Conservation (phyloP, 331 rosid species). For the Telfairia occidentalis region DNA sequence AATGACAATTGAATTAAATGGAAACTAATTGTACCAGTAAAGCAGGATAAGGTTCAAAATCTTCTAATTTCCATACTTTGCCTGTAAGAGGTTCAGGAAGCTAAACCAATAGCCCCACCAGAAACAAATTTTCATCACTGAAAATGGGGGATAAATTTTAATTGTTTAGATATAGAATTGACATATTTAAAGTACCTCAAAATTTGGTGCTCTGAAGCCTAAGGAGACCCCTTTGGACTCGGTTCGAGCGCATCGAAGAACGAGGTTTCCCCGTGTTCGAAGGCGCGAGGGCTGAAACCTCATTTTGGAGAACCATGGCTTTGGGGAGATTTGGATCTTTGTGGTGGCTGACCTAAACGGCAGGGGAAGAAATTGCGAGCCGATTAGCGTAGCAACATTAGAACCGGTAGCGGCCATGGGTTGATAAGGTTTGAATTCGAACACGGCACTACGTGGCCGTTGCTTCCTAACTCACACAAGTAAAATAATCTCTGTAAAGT, state of each 20-base stretch:
- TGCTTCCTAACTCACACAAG: neutral
- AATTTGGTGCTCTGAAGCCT: conserved; percentile 74
- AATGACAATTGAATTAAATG: neutral
- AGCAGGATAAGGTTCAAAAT: conserved; percentile 83
- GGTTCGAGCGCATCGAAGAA: conserved; percentile 51
- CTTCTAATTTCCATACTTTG: conserved; percentile 64
- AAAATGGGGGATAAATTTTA: neutral
- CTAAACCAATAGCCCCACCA: conserved; percentile 26
- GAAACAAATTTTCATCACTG: neutral
- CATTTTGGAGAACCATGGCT: conserved; percentile 29
- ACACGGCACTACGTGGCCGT: neutral
- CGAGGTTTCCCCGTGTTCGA: conserved; percentile 21
- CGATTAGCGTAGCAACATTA: conserved; percentile 9
- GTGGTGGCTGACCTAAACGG: conserved; percentile 16
- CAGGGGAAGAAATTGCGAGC: conserved; percentile 23
- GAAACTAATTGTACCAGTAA: conserved; percentile 34
- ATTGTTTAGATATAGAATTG: neutral
- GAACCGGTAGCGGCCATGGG: conserved; percentile 33
- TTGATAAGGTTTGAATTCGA: neutral
- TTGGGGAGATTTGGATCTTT: conserved; percentile 9
- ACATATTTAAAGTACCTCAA: conserved; percentile 39
- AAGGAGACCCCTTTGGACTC: conserved; percentile 49
- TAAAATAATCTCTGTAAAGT: neutral
- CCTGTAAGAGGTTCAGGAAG: conserved; percentile 82
- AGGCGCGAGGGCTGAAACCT: conserved; percentile 27